Evolutionary conservation across 345 rosid species (phyloP), one percentile per base, ranked within the genome.

Genomic region (Populus ilicifolia): DNA sequence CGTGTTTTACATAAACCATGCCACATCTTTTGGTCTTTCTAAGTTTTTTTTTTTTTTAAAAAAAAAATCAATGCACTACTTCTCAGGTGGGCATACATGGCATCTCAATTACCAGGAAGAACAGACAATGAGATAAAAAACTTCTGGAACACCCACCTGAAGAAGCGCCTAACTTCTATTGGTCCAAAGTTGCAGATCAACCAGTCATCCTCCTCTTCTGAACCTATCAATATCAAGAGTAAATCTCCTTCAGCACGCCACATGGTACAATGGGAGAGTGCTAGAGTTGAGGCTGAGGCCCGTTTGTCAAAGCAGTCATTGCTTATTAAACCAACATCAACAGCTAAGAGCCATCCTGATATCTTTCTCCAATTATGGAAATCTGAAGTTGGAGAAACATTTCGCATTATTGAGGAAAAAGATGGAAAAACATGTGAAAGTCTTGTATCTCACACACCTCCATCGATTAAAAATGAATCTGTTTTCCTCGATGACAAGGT

Each of bases 251-350:
- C 88, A 38, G 91, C 97, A 0, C 92, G 99, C 20, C 99, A 93
- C 83, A 93, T 92, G 98, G 89, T 98, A 29, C 99, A 96, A 16
- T 96, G 99, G 99, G 99, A 96, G 86, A 93, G 95, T 67, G 98
- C 98, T 21, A 85, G 99, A 66, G 95, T 96, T 12, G 97, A 96
- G 86, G 98, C 99, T 17, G 99, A 96, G 77, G 99, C 98, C 0
- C 87, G 98, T 61, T 95, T 96, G 46, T 92, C 97, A 2, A 85
- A 79, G 82, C 97, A 90, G 61, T 92, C 93, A 5, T 68, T 85
- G 63, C 85, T 90, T 75, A 85, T 89, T 83, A 78, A 67, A 68
- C 76, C 86, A 18, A 80, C 83, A 44, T 66, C 83, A 33, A 38
- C 69, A 6, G 76, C 20, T 1, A 89, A 83, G 73, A 25, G 85